A percentile compares a stretch with the other conserved stretches of the same genome.
phyloP scores from a whole-genome alignment of 108 stramenopile genomes.

The Fragilaria crotonensis region DNA sequence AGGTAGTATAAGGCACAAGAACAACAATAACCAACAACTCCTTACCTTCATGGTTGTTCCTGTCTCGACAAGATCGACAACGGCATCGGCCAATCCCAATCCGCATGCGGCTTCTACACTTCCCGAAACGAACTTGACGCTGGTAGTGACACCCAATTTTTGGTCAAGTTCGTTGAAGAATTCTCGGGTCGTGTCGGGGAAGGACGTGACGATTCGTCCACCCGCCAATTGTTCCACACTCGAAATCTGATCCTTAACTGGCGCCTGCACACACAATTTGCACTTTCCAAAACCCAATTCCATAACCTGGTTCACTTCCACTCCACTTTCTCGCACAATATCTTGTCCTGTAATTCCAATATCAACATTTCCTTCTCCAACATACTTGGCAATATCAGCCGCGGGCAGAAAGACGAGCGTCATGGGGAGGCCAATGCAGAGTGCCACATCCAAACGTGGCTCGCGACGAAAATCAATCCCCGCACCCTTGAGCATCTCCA shows the following conservation, averaged over 20 bases:
- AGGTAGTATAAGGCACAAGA: not conserved
- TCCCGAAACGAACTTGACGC: slow-evolving; percentile 86
- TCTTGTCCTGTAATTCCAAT: slow-evolving; percentile 93
- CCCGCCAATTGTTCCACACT: slow-evolving; percentile 76
- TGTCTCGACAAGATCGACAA: slow-evolving; percentile 96
- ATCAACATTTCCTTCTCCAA: slow-evolving; percentile 94
- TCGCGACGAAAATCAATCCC: slow-evolving; percentile 90
- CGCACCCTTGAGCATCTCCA: slow-evolving; percentile 86
- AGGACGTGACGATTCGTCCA: slow-evolving; percentile 92
- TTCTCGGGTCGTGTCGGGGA: slow-evolving; percentile 76
- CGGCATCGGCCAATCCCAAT: slow-evolving; percentile 94
- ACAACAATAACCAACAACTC: not conserved
- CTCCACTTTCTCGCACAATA: slow-evolving; percentile 71
- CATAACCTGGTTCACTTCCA: slow-evolving; percentile 79
- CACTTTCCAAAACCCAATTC: slow-evolving; percentile 94
- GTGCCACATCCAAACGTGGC: slow-evolving; percentile 78
- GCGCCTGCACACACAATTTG: slow-evolving; percentile 89
- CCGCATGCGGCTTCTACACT: slow-evolving; percentile 96
- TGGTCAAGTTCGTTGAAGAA: slow-evolving; percentile 80
- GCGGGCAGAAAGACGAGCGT: slow-evolving; percentile 95
- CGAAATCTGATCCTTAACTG: slow-evolving; percentile 63
- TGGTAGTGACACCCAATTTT: slow-evolving; percentile 68
- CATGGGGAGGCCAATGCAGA: slow-evolving; percentile 80
- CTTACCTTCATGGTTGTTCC: slow-evolving; percentile 96
- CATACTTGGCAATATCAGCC: slow-evolving; percentile 92